Percentiles rank a stretch among this genome's conserved stretches.
Evolutionary conservation across 352 stramenopile genomes (phyloP).

Genomic region (Pythium myriotylum): DNA sequence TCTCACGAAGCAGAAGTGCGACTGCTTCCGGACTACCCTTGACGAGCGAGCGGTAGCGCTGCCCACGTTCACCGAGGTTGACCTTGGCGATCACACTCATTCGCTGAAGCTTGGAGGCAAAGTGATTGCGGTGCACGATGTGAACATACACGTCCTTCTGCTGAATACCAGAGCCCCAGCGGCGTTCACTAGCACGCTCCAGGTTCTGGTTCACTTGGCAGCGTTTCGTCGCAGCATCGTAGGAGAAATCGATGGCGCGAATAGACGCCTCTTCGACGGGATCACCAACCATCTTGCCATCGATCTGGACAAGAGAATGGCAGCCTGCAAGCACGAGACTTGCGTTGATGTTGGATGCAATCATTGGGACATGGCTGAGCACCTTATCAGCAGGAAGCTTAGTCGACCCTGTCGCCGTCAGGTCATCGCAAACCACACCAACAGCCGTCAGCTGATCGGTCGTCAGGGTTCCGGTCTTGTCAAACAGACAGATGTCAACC

Average conservation of each 20-base stretch:
- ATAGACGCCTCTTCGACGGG: conserved; percentile 98
- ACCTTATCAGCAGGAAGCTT: conserved; percentile 46
- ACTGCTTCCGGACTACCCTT: conserved; percentile 98
- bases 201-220: conserved; percentile 79
- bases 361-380: conserved; percentile 77
- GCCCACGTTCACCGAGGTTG: conserved; percentile 69
- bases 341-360: conserved; percentile 77
- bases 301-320: conserved; percentile 97
- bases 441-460: conserved; percentile 95
- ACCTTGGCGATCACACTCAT: conserved; percentile 96
- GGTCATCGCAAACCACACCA: conserved; percentile 90
- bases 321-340: conserved; percentile 90
- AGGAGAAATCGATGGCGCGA: conserved; percentile 95
- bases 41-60: conserved; percentile 89
- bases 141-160: conserved; percentile 85
- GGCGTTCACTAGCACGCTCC: conserved; percentile 66
- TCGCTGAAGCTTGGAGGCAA: conserved; percentile 95
- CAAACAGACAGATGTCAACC: conserved; percentile 97
- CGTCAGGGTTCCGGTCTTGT: conserved; percentile 99
- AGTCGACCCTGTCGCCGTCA: conserved; percentile 30
- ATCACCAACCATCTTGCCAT: conserved; percentile 96
- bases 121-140: conserved; percentile 95
- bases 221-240: conserved; percentile 68
- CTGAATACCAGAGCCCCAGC: conserved; percentile 66
- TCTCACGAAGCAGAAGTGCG: conserved; percentile 75